phyloP scores from a whole-genome alignment of 768 basidiomycete genomes.

The Collybia sordida region DNA sequence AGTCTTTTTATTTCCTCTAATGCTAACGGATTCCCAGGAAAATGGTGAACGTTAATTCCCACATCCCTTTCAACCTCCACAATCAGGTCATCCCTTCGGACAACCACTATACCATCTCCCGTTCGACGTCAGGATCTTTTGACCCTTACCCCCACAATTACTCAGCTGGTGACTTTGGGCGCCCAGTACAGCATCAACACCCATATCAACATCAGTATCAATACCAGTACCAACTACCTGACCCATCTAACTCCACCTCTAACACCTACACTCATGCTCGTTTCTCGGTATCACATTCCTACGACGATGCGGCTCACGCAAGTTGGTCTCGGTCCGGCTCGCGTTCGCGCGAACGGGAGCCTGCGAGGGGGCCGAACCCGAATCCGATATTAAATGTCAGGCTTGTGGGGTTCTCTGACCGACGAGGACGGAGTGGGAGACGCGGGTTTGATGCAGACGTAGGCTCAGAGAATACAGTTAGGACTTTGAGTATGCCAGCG shows the following conservation, averaged over 20 bases:
- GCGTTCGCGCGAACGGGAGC: slow-evolving; percentile 9
- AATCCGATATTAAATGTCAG: slow-evolving; percentile 19
- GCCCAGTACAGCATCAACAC: background rate
- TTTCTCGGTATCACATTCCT: slow-evolving; percentile 6
- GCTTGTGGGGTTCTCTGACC: slow-evolving; percentile 10
- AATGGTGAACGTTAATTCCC: slow-evolving; percentile 23
- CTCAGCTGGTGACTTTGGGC: too few species aligned
- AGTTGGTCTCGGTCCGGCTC: slow-evolving; percentile 11
- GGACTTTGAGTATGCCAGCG: background rate
- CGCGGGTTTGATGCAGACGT: background rate
- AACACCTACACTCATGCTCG: background rate
- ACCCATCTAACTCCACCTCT: background rate
- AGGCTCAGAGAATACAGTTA: background rate
- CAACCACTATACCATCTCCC: slow-evolving; percentile 4
- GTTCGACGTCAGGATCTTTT: slow-evolving; percentile 10
- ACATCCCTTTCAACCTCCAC: slow-evolving; percentile 26
- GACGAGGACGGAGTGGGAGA: background rate
- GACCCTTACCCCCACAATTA: slow-evolving; percentile 10
- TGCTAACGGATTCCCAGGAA: slow-evolving; percentile 10
- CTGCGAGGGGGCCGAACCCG: background rate
- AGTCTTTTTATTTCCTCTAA: background rate
- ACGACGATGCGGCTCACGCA: too few species aligned
- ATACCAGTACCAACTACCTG: background rate
- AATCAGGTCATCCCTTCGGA: slow-evolving; percentile 10
- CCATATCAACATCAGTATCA: too few species aligned